These are phyloP conservation scores for Selenicereus undatus DNA, from an alignment of 148 eudicot genomes.

Conservation along the genomic window DNA sequence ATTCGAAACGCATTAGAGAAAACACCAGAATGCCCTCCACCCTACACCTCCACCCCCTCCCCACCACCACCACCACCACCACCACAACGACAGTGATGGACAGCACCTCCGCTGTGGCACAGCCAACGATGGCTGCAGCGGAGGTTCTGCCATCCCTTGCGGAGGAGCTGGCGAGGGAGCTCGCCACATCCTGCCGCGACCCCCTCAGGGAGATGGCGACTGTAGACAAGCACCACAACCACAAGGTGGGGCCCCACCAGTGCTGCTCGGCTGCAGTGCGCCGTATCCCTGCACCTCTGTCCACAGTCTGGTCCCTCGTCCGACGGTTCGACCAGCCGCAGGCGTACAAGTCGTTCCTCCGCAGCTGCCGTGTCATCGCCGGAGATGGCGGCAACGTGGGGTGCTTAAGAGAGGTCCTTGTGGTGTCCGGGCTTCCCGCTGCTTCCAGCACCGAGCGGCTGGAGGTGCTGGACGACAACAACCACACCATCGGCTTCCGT, in stretches of 20 bases:
- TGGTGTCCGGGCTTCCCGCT: constrained; percentile 85
- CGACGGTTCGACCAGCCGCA: constrained; percentile 78
- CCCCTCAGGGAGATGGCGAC: constrained; percentile 27
- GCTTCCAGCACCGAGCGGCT: constrained; percentile 68
- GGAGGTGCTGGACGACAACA: constrained; percentile 72
- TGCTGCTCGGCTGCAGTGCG: constrained; percentile 56
- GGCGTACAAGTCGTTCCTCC: constrained; percentile 69
- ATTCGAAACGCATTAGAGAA: too few species aligned
- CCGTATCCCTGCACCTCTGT: constrained; percentile 45
- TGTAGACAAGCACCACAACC: constrained; percentile 44
- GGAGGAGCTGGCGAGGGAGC: constrained; percentile 26
- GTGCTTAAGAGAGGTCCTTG: constrained; percentile 61
- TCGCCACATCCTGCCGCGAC: constrained; percentile 28
- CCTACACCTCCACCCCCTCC: constrained; percentile 36
- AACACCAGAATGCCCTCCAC: constrained; percentile 45
- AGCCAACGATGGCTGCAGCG: constrained; percentile 11
- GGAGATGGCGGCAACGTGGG: constrained; percentile 62
- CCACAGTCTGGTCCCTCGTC: constrained; percentile 58
- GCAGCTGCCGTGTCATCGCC: constrained; percentile 52
- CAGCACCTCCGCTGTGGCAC: constrained; percentile 5
- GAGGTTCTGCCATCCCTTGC: constrained; percentile 29
- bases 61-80: constrained; percentile 21
- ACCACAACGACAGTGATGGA: constrained; percentile 12
- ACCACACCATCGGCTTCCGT: constrained; percentile 58
- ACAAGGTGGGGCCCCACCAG: constrained; percentile 41